phyloP scores from a whole-genome alignment of 2,329 filamentous ascomycete species.

The Aspergillus sp. region DNA sequence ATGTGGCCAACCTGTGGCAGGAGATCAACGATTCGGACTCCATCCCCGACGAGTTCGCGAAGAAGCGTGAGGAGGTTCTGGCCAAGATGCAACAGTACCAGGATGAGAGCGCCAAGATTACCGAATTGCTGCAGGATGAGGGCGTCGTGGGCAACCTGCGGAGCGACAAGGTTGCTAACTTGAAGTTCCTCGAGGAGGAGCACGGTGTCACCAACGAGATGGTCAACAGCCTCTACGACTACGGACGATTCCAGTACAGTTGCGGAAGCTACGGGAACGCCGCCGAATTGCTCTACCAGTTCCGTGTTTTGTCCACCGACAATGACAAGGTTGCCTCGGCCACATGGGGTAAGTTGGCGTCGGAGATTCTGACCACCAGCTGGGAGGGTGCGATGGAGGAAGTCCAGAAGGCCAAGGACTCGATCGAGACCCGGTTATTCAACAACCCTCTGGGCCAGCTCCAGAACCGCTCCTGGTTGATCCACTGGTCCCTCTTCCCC shows the following conservation, averaged over 20 bases:
- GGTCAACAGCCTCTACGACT: constrained; percentile 93
- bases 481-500: constrained; percentile 98
- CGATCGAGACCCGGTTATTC: constrained; percentile 90
- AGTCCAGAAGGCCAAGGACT: constrained; percentile 80
- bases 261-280: constrained; percentile 89
- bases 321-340: constrained; percentile 95
- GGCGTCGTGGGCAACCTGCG: constrained; percentile 85
- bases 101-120: constrained; percentile 82
- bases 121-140: constrained; percentile 76
- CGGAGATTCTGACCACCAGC: constrained; percentile 88
- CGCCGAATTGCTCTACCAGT: constrained; percentile 90
- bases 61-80: constrained; percentile 84
- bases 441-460: constrained; percentile 94
- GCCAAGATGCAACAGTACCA: constrained; percentile 74
- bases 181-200: constrained; percentile 95
- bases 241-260: constrained; percentile 95
- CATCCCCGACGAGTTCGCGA: constrained; percentile 74
- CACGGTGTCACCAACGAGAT: constrained; percentile 92
- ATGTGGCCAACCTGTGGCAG: constrained; percentile 84
- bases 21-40: constrained; percentile 76
- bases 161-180: constrained; percentile 96
- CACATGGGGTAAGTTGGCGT: constrained; percentile 96
- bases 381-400: constrained; percentile 94
- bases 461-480: constrained; percentile 91
- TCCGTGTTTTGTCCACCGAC: constrained; percentile 95